A percentile compares a stretch with the other conserved stretches of the same genome.
Evolutionary conservation across 169 alveolate genomes (phyloP).

Genomic region (Theileria parva): DNA sequence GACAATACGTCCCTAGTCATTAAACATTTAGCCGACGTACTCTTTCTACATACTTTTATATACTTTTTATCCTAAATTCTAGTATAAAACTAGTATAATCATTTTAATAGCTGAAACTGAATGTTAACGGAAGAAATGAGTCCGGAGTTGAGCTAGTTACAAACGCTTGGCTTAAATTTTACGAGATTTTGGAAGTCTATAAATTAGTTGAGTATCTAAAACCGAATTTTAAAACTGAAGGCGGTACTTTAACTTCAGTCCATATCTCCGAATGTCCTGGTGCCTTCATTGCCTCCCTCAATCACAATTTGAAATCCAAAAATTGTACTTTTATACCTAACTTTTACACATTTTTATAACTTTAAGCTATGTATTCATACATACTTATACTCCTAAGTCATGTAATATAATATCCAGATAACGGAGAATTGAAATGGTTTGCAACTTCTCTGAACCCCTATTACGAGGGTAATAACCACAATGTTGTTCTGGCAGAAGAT

Average conservation of each 20-base stretch:
- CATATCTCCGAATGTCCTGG: conserved; percentile 82
- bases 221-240: conserved; percentile 57
- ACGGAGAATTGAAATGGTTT: conserved; percentile 66
- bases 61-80: background rate
- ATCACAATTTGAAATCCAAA: conserved; percentile 61
- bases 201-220: conserved; percentile 65
- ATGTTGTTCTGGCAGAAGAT: conserved; percentile 70
- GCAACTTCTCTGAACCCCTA: conserved; percentile 80
- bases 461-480: conserved; percentile 72
- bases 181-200: conserved; percentile 70
- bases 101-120: conserved; percentile 25
- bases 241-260: conserved; percentile 63
- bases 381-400: background rate
- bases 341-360: conserved; percentile 10
- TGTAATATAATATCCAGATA: conserved; percentile 10
- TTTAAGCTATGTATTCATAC: background rate
- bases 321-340: conserved; percentile 40
- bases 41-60: background rate
- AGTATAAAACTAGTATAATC: conserved; percentile 36
- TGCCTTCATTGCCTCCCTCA: conserved; percentile 75
- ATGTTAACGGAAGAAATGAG: conserved; percentile 57
- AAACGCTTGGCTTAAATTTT: conserved; percentile 76
- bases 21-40: conserved; percentile 50
- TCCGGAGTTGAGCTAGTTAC: conserved; percentile 74
- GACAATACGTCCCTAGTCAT: conserved; percentile 59